Base-by-base conservation (phyloP, 305 asterid species). In the Fraxinus greggii region DNA sequence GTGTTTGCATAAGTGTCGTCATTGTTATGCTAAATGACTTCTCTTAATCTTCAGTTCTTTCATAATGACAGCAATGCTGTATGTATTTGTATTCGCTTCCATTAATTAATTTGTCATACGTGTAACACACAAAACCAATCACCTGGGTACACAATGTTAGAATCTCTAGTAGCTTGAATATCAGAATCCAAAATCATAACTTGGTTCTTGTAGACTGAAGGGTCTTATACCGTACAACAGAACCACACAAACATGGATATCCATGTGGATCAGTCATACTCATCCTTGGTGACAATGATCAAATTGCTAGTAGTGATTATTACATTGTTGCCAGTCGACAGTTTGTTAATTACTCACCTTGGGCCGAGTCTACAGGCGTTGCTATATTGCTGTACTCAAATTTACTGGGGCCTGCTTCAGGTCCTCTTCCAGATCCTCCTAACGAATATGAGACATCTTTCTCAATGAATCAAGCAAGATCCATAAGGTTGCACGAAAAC, bases 401-500 rank as follows among this genome's bases (percentile, higher is more conserved):
- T 81, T 93, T 97, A 7, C 89, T 86, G 86, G 97, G 92, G 56
- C 95, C 92, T 8, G 95, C 93, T 85, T 91, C 95, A 83, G 98
- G 97, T 87, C 97, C 97, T 84, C 97, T 94, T 89, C 98, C 98
- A 76, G 98, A 91, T 90, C 94, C 89, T 86, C 98, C 95, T 86
- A 86, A 88, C 83, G 97, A 94, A 81, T 85, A 76, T 81, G 98
- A 94, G 92, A 88, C 89, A 9, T 89, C 6, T 88, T 93, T 91
- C 93, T 93, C 98, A 81, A 93, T 94, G 97, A 93, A 83, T 86
- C 98, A 94, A 89, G 98, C 98, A 81, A 89, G 95, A 89, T 94
- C 96, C 82, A 87, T 94, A 89, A 94, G 97, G 97, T 94, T 89
- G 93, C 89, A 85, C 82, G 81, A 28, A 42, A 72, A 65, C 77